phyloP scores from a whole-genome alignment of 371 early-diverging fungal species.

The Coemansia sp. region DNA sequence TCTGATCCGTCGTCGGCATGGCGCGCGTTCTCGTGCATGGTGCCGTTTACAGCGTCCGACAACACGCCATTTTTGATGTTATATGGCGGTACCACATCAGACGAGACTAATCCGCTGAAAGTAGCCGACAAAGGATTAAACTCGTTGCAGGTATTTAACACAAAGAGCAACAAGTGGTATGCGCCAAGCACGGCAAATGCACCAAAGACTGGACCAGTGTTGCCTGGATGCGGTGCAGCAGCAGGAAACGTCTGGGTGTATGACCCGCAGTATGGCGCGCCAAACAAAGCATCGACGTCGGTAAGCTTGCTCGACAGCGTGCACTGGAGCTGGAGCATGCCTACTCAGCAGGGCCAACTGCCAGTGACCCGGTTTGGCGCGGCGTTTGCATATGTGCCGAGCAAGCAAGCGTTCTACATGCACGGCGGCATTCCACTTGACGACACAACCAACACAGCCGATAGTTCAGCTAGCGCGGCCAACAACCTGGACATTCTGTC shows the following conservation, averaged over 20 bases:
- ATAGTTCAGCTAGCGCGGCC: conserved; percentile 26
- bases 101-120: conserved; percentile 26
- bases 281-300: conserved; percentile 15
- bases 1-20: conserved; percentile 32
- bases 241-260: conserved; percentile 41
- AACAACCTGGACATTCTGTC: conserved; percentile 46
- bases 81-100: conserved; percentile 44
- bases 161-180: conserved; percentile 42
- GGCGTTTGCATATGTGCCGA: conserved; percentile 32
- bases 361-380: conserved; percentile 49
- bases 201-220: conserved; percentile 33
- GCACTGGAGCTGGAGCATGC: conserved; percentile 51
- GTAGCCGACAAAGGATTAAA: conserved; percentile 24
- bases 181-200: conserved; percentile 41
- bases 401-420: conserved; percentile 34
- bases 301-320: conserved; percentile 43
- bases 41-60: conserved; percentile 46
- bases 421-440: conserved; percentile 43
- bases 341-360: conserved; percentile 37
- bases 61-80: conserved; percentile 42
- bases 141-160: conserved; percentile 39
- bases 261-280: conserved; percentile 29
- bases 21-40: conserved; percentile 49
- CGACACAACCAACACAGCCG: conserved; percentile 21
- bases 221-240: conserved; percentile 47